phyloP scores from a whole-genome alignment of 2,329 filamentous ascomycete genomes.

The Sclerotinia nivalis region DNA sequence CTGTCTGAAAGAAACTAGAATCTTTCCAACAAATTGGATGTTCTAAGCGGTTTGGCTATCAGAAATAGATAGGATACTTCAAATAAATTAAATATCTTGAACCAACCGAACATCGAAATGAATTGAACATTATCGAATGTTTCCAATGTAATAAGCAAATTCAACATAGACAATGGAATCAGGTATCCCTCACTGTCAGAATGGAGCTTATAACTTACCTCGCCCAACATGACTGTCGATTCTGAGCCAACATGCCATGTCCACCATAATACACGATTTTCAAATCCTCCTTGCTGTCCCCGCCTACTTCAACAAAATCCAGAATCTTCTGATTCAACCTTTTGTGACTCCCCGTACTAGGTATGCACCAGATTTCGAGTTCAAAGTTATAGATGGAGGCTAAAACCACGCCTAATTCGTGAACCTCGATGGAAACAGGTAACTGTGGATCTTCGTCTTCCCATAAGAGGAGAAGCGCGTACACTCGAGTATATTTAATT shows the following conservation, averaged over 20 bases:
- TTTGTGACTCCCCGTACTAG: background rate
- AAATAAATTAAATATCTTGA: too few species aligned
- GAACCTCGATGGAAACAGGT: background rate
- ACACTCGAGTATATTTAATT: slow-evolving; percentile 51
- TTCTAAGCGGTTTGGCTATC: too few species aligned
- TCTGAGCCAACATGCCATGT: background rate
- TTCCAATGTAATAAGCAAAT: too few species aligned
- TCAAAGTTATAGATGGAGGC: background rate
- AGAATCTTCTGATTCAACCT: background rate
- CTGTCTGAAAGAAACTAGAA: too few species aligned
- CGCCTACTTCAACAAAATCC: background rate
- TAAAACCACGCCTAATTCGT: background rate
- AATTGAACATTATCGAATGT: too few species aligned
- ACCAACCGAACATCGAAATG: too few species aligned
- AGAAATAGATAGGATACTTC: too few species aligned
- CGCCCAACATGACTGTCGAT: background rate
- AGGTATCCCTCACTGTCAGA: background rate
- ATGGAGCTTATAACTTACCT: background rate
- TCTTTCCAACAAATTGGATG: too few species aligned
- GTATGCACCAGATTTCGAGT: slow-evolving; percentile 33
- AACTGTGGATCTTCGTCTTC: background rate
- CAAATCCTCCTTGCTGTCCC: background rate
- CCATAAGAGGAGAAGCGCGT: background rate
- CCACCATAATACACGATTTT: background rate
- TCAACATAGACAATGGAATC: too few species aligned